Evolutionary conservation across 306 rosid species (phyloP), one percentile per base, ranked within the genome.

Genomic region (Mimosa bimucronata): DNA sequence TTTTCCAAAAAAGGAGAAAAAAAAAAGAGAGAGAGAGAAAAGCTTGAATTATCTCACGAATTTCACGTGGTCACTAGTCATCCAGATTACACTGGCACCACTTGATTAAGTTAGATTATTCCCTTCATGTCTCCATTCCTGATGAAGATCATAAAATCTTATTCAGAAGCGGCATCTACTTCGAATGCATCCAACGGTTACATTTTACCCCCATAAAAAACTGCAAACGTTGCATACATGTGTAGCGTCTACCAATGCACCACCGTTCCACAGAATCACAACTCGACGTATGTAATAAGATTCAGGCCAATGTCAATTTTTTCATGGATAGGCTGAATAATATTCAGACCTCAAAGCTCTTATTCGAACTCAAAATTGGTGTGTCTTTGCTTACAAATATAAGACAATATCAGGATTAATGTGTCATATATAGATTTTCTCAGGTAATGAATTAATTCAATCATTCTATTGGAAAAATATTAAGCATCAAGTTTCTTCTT

Each of bases 151-250:
- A 55, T 2, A n/a, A 67, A 38, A 21, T 68, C 50, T 55, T 25
- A n/a, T n/a, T n/a, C n/a, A n/a, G n/a, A n/a, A n/a, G n/a, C n/a
- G n/a, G n/a, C n/a, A n/a, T n/a, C n/a, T n/a, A n/a, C n/a, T n/a
- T n/a, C n/a, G n/a, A n/a, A n/a, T n/a, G n/a, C 46, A 74, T 67
- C 71, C 40, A 37, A 46, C 73, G 74, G 62, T 15, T 18, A 4
- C 4, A 15, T 37, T 53, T 16, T 26, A 7, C 26, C 16, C 28
- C 10, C 13, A 50, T 0, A 16, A 23, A 8, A 4, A 30, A 0
- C 6, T 14, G 84, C 29, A 0, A 5, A 74, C 85, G 84, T 82
- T 86, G 68, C 77, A 85, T 31, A 34, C 71, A 8, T 15, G 7
- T 16, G 19, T 19, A 15, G 44, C 34, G 29, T 30, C 3, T 26